These are phyloP conservation scores for Blepharisma stoltei DNA, from an alignment of 73 alveolate genomes.

Conservation along the genomic window DNA sequence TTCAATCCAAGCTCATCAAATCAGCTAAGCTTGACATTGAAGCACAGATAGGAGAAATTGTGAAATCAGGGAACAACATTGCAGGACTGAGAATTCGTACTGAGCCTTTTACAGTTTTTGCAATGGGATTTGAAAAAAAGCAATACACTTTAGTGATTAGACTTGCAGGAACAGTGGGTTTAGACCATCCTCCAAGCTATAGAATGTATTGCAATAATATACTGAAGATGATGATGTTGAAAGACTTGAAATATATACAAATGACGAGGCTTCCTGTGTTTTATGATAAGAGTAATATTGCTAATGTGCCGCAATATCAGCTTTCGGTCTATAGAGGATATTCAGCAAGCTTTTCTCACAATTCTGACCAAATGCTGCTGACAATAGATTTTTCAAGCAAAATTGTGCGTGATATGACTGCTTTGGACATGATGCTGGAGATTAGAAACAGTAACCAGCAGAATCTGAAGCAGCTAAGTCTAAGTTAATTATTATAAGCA, in stretches of 20 bases:
- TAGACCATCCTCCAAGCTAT: neutral
- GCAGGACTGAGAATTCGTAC: too few relatives aligned
- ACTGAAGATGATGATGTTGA: neutral
- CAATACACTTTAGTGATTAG: neutral
- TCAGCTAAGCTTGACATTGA: neutral
- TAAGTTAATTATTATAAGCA: too few relatives aligned
- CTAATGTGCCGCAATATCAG: neutral
- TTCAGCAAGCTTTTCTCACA: slow-evolving; percentile 16
- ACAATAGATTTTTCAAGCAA: slow-evolving; percentile 12
- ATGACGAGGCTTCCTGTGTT: neutral
- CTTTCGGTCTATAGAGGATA: slow-evolving; percentile 4
- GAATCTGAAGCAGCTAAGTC: too few relatives aligned
- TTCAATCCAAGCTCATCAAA: neutral
- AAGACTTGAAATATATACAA: neutral
- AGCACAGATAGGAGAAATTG: neutral
- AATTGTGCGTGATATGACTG: neutral
- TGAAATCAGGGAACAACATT: neutral
- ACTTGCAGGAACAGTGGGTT: neutral
- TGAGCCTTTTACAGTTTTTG: neutral
- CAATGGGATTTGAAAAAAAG: neutral
- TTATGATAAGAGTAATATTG: neutral
- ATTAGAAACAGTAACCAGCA: neutral
- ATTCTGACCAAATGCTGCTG: neutral
- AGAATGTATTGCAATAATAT: neutral
- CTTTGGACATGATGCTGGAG: neutral